Evolutionary conservation across 352 stramenopile species (phyloP).

Genomic region (Phytopythium litorale): DNA sequence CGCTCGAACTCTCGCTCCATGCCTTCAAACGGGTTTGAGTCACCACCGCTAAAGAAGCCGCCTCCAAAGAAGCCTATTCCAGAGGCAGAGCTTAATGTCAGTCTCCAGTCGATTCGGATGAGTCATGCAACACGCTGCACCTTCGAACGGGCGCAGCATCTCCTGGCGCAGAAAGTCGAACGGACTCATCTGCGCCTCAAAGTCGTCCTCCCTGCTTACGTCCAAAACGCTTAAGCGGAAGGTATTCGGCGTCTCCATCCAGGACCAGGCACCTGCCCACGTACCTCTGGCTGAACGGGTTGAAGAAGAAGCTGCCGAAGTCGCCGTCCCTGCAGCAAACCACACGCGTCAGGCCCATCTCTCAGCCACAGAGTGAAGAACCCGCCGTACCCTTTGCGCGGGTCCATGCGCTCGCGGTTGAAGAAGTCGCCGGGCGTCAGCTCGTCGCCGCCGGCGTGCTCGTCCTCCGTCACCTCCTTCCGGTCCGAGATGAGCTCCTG

Average conservation of each 20-base stretch:
- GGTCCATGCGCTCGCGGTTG: slow-evolving; percentile 65
- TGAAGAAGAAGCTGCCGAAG: slow-evolving; percentile 44
- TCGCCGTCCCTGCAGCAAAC: slow-evolving; percentile 20
- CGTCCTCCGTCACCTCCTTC: slow-evolving; percentile 74
- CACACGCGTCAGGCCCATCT: neutral
- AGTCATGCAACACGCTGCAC: slow-evolving; percentile 12
- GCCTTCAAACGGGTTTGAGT: slow-evolving; percentile 49
- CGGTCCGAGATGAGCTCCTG: slow-evolving; percentile 74
- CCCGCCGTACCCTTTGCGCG: slow-evolving; percentile 30
- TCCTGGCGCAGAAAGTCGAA: slow-evolving; percentile 81
- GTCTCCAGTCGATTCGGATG: neutral
- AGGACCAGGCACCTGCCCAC: slow-evolving; percentile 6
- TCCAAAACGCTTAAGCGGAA: neutral
- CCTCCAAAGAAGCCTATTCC: slow-evolving; percentile 55
- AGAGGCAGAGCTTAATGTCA: neutral
- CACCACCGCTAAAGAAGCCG: slow-evolving; percentile 25
- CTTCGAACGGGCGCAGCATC: slow-evolving; percentile 79
- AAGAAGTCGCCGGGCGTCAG: slow-evolving; percentile 55
- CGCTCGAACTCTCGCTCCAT: slow-evolving; percentile 64
- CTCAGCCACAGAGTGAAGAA: neutral
- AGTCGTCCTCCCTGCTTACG: slow-evolving; percentile 49
- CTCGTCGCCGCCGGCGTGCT: slow-evolving; percentile 40
- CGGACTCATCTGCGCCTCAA: slow-evolving; percentile 73
- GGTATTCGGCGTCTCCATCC: neutral
- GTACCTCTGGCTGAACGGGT: slow-evolving; percentile 47